Conservation (phyloP, 2,329 filamentous ascomycete species). For the Cladophialophora psammophila region DNA sequence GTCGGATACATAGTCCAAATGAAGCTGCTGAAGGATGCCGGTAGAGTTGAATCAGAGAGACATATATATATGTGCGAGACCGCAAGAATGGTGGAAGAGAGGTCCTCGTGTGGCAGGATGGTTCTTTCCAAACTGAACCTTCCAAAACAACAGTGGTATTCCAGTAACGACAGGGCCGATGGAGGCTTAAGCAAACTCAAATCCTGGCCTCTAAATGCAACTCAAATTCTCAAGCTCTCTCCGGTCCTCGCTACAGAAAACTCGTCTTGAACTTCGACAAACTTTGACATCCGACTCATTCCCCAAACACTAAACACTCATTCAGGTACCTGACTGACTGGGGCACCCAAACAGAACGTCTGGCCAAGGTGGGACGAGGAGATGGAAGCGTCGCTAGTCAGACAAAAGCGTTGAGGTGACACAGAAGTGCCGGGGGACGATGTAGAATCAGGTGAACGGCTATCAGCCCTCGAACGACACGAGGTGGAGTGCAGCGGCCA, state of each 20-base stretch:
- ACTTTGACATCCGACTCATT: not conserved
- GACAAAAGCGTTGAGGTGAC: constrained; percentile 19
- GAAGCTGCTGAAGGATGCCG: not conserved
- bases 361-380: not conserved
- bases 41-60: not conserved
- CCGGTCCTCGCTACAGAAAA: not conserved
- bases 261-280: not conserved
- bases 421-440: constrained; percentile 19
- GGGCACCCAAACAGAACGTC: constrained; percentile 5
- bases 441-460: constrained; percentile 6
- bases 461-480: constrained; percentile 9
- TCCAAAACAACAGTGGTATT: constrained; percentile 6
- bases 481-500: constrained; percentile 5
- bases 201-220: constrained; percentile 2
- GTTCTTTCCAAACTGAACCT: constrained; percentile 19
- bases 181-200: not conserved
- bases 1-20: constrained; percentile 25
- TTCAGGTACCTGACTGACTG: not conserved
- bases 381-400: constrained; percentile 5
- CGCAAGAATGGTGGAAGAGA: not conserved
- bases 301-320: constrained; percentile 8
- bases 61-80: not conserved
- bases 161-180: constrained; percentile 26
- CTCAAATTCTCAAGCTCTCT: not conserved
- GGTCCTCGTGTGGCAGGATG: constrained; percentile 3